These are phyloP conservation scores for Boletellus ananas DNA, from an alignment of 768 basidiomycete genomes.

Conservation along the genomic window DNA sequence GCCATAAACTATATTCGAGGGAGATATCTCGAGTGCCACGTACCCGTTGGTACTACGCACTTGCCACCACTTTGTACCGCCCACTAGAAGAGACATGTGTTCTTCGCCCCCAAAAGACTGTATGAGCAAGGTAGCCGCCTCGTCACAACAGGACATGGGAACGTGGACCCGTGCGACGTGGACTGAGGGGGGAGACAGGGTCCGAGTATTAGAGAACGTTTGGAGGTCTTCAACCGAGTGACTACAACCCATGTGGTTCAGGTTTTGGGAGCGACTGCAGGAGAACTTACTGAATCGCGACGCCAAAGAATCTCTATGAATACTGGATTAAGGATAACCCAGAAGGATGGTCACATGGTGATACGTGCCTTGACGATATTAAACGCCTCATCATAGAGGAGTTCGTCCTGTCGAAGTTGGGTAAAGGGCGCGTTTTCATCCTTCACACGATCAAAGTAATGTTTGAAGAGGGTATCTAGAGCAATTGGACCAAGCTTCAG, in stretches of 20 bases:
- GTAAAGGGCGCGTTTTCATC: conserved; percentile 39
- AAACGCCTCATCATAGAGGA: conserved; percentile 80
- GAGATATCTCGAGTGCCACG: conserved; percentile 17
- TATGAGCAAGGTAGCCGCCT: conserved; percentile 70
- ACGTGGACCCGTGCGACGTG: conserved; percentile 67
- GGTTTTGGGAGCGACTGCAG: background rate
- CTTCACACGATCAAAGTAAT: conserved; percentile 71
- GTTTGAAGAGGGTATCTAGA: conserved; percentile 76
- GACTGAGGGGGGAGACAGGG: conserved; percentile 82
- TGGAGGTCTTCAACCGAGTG: conserved; percentile 83
- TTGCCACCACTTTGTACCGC: conserved; percentile 98
- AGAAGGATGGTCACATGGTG: background rate
- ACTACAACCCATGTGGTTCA: conserved; percentile 33
- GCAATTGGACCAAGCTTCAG: conserved; percentile 68
- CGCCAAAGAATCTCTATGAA: conserved; percentile 67
- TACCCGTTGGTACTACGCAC: conserved; percentile 81
- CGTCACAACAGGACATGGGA: conserved; percentile 71
- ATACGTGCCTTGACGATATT: conserved; percentile 63
- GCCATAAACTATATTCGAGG: conserved; percentile 11
- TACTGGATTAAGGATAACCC: background rate
- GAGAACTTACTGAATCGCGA: conserved; percentile 57
- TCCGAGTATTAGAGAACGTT: conserved; percentile 75
- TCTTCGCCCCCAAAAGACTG: conserved; percentile 83
- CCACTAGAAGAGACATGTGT: conserved; percentile 63
- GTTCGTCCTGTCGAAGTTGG: conserved; percentile 62